Evolutionary conservation across 2,329 filamentous ascomycete genomes (phyloP).

Genomic region (Coccinonectria pachysandricola): DNA sequence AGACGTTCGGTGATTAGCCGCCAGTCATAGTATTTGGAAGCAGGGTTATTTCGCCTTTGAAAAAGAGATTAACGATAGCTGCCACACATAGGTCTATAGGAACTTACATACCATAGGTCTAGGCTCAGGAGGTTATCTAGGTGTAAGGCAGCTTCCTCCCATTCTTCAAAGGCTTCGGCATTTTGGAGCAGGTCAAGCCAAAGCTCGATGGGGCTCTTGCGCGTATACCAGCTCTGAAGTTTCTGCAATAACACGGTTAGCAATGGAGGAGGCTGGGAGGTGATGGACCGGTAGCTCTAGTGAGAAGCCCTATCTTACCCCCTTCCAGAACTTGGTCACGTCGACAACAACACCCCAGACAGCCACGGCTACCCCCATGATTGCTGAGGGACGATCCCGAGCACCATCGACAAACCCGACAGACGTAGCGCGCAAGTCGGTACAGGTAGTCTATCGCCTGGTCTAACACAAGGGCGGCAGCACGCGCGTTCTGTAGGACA

Average conservation of each 20-base stretch:
- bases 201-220: constrained; percentile 52
- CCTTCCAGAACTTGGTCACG: constrained; percentile 52
- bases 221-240: constrained; percentile 55
- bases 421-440: constrained; percentile 7
- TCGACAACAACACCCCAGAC: constrained; percentile 51
- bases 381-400: constrained; percentile 26
- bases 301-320: constrained; percentile 35
- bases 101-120: constrained; percentile 56
- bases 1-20: constrained; percentile 70
- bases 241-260: constrained; percentile 39
- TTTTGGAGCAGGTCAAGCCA: constrained; percentile 56
- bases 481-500: constrained; percentile 13
- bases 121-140: constrained; percentile 75
- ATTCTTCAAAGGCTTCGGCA: constrained; percentile 69
- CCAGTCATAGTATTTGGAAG: constrained; percentile 77
- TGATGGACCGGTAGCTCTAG: constrained; percentile 1
- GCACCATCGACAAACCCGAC: constrained; percentile 18
- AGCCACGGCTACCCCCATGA: constrained; percentile 34
- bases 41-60: constrained; percentile 67
- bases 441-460: no score
- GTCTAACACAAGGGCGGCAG: constrained; percentile 7
- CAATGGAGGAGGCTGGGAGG: constrained; percentile 4
- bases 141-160: constrained; percentile 73
- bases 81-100: constrained; percentile 6
- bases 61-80: constrained; percentile 5